phyloP scores from a whole-genome alignment of 495 filamentous ascomycete species.

The Tuber calosporum region DNA sequence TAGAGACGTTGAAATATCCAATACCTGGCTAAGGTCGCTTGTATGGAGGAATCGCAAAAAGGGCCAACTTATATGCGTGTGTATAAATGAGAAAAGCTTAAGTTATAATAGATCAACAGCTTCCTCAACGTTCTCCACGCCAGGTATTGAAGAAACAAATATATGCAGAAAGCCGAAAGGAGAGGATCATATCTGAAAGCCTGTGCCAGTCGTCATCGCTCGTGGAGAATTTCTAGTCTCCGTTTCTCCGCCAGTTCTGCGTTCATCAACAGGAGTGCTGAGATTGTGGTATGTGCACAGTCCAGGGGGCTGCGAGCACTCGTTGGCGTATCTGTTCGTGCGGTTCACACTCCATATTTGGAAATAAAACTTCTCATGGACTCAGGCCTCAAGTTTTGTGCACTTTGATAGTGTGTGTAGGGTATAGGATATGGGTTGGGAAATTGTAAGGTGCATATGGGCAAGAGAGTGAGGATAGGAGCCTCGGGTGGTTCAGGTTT shows the following conservation, averaged over 20 bases:
- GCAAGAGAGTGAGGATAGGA: background rate
- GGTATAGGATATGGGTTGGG: background rate
- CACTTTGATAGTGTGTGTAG: background rate
- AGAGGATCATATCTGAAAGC: background rate
- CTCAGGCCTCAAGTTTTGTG: background rate
- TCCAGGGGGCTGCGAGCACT: background rate
- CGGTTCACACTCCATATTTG: background rate
- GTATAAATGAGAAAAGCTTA: background rate
- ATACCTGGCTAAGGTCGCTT: background rate
- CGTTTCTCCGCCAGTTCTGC: background rate
- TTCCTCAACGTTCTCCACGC: background rate
- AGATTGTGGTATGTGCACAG: background rate
- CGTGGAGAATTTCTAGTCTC: background rate
- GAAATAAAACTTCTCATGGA: background rate
- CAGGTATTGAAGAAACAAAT: background rate
- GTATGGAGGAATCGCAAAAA: background rate
- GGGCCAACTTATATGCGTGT: background rate
- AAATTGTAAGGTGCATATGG: background rate
- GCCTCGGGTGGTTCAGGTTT: background rate
- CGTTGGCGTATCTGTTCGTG: background rate
- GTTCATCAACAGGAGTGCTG: background rate
- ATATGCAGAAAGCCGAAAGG: background rate
- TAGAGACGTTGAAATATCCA: background rate
- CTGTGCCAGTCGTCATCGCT: background rate
- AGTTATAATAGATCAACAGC: background rate